Base-by-base conservation (phyloP, 2,329 filamentous ascomycete species). In the Chalaropsis thielavioides region DNA sequence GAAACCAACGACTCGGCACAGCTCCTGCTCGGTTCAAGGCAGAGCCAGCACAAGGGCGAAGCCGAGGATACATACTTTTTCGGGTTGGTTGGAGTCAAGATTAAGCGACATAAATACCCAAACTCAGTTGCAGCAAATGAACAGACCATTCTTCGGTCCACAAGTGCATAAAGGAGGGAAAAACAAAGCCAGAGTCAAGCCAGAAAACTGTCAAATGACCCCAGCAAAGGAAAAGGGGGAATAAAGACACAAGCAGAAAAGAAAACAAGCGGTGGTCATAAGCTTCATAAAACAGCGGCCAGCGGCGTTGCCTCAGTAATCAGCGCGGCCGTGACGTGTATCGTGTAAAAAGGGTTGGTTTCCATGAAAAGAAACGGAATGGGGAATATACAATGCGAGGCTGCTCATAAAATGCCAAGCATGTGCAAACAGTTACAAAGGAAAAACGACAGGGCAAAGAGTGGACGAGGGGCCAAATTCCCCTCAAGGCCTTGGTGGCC, bases 251-350 rank as follows among this genome's bases (percentile, higher is more conserved):
- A 56, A 66, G 38, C 27, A 65, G 60, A 41, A 54, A 51, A 62
- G 64, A 43, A 69, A 64, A 69, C 66, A 67, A 67, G 59, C 24
- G 31, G 19, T 63, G 35, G 46, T 61, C 24, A 44, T 40, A 15
- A 46, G 43, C 62, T 60, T 61, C 46, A 63, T 60, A 49, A 43
- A 40, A 54, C 46, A 44, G 24, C 63, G 24, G 41, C 31, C 17
- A 38, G 27, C 17, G 15, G 46, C 58, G 19, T 61, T 15, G 19
- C 54, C n/a, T 43, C 8, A 15, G 44, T 35, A 27, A 35, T 11
- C 38, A 38, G 5, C 31, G 43, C n/a, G 17, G n/a, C 15, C 27
- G 40, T 46, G 40, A 59, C 51, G 31, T 62, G 61, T 46, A 31
- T 59, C 22, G 49, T 64, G 24, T 60, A 46, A 35, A 22, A 7